Evolutionary conservation across 1,284 basidiomycete species (phyloP).

Genomic region (Puccinia sorghi): DNA sequence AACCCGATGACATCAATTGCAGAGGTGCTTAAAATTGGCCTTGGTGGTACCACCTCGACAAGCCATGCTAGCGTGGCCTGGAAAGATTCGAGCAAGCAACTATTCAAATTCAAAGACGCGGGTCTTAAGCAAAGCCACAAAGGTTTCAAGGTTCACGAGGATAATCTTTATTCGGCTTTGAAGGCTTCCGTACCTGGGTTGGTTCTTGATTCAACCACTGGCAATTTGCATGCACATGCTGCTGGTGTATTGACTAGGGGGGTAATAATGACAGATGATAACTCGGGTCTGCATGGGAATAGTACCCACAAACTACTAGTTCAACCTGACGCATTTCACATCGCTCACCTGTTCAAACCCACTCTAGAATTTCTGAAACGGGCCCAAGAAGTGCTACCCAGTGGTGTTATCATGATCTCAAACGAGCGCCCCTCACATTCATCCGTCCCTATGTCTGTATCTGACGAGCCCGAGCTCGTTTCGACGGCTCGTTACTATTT

Average conservation of each 20-base stretch:
- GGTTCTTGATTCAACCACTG: conserved; percentile 61
- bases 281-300: conserved; percentile 49
- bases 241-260: conserved; percentile 21
- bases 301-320: conserved; percentile 83
- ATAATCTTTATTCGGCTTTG: conserved; percentile 78
- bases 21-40: conserved; percentile 84
- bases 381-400: conserved; percentile 69
- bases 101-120: conserved; percentile 89
- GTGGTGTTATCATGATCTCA: conserved; percentile 67
- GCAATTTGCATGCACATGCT: conserved; percentile 60
- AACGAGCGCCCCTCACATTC: conserved; percentile 17
- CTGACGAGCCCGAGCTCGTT: not conserved
- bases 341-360: conserved; percentile 88
- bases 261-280: conserved; percentile 30
- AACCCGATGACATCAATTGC: conserved; percentile 91
- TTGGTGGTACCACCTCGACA: conserved; percentile 61
- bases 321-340: conserved; percentile 90
- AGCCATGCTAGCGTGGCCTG: conserved; percentile 3
- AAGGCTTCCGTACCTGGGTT: conserved; percentile 91
- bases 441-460: not conserved
- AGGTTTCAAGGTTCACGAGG: conserved; percentile 74
- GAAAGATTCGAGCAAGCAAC: conserved; percentile 62
- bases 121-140: conserved; percentile 72
- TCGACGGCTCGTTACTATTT: conserved; percentile 15
- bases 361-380: conserved; percentile 82